Evolutionary conservation across 2,329 filamentous ascomycete species (phyloP).

Genomic region (Cladosporium austrohemisphaericum): DNA sequence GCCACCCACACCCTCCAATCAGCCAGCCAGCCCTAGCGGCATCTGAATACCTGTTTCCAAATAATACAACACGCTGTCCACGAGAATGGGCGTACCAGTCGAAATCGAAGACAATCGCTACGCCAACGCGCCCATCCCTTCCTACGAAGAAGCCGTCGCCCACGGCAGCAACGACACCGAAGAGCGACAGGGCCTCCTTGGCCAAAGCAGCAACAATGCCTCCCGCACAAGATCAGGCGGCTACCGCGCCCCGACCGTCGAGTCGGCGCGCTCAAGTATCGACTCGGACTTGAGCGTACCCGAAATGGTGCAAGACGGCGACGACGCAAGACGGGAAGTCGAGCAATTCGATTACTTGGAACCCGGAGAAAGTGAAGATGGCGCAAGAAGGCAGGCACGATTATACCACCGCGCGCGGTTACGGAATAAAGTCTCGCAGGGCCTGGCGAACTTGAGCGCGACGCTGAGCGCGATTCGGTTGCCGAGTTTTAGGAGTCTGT

Average conservation of each 20-base stretch:
- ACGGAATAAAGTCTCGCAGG: constrained; percentile 53
- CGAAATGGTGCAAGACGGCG: constrained; percentile 51
- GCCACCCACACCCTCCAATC: background rate
- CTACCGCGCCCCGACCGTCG: constrained; percentile 78
- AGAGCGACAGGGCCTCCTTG: constrained; percentile 76
- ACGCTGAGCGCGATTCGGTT: constrained; percentile 56
- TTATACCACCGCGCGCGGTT: constrained; percentile 39
- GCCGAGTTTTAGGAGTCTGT: constrained; percentile 45
- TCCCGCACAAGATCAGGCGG: constrained; percentile 40
- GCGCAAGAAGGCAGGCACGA: constrained; percentile 21
- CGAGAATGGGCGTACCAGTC: constrained; percentile 11
- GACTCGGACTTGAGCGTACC: constrained; percentile 46
- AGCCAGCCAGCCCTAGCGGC: constrained; percentile 8
- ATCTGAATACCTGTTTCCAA: background rate
- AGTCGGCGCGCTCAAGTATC: constrained; percentile 66
- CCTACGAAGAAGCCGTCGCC: constrained; percentile 75
- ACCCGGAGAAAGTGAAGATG: constrained; percentile 28
- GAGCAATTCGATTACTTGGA: constrained; percentile 87
- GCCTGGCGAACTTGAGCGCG: constrained; percentile 53
- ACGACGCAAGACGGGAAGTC: constrained; percentile 66
- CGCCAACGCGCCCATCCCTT: constrained; percentile 63
- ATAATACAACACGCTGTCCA: too few species aligned
- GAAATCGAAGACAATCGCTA: constrained; percentile 18
- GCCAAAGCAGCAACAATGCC: constrained; percentile 37
- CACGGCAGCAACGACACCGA: constrained; percentile 62